Evolutionary conservation across 768 basidiomycete genomes (phyloP), one percentile per base, ranked within the genome.

Genomic region (Trametes sanguinea): DNA sequence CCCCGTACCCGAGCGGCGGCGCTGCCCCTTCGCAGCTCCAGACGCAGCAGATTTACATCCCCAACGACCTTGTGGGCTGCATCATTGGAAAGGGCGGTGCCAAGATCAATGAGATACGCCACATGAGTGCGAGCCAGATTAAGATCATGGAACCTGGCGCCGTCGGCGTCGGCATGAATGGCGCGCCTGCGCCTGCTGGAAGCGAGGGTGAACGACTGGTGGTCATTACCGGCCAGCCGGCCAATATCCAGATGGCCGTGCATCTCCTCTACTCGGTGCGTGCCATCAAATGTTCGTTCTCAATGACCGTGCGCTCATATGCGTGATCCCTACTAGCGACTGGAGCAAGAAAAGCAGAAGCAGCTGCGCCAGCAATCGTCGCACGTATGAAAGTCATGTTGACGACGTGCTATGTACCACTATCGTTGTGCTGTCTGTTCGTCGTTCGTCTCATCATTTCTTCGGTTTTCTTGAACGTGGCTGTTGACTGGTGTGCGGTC

Each of bases 111-210:
- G 97, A 99, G 77, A 97, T 99, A 65, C 84, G 97, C 67, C 88
- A 94, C 66, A 90, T 94, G 85, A 95, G 93, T 65, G 90, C 90
- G 30, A 96, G 95, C 74, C 89, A 95, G 70, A 98, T 99, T 76
- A 94, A 97, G 77, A 98, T 99, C 56, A 97, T 96, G 89, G 97
- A 99, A 69, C 95, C 96, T 37, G 95, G 94, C 52, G 92, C 92
- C 10, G 81, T 81, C 6, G 86, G 85, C 30, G 82, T 84, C 3
- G 85, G 86, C 16, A 75, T 85, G 69, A 86, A 87, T 59, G 90
- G 89, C 14, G 86, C 84, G 17, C 86, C 90, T 29, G 86, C 85
- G 14, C 86, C 90, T 29, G 82, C 88, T 2, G 89, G 88, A 37
- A 85, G 86, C 35, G 92, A 95, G 69, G 90, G 91, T 47, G 95